Evolutionary conservation across 257 asterid genomes (phyloP).

Genomic region (Verbascum thapsus): DNA sequence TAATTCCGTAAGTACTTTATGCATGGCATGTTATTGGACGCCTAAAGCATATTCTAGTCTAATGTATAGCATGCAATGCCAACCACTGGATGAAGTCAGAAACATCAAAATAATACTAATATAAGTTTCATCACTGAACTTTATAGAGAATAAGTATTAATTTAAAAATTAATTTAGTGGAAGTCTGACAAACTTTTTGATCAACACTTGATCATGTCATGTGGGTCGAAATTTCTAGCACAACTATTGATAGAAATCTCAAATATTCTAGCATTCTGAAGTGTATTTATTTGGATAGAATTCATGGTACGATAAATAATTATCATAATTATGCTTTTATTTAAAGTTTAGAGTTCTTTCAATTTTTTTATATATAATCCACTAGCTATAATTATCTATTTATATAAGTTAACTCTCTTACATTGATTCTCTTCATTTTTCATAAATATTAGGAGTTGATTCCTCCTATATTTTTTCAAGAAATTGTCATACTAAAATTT

Average conservation of each 20-base stretch:
- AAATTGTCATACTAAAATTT: no score
- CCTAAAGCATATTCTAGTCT: constrained; percentile 24
- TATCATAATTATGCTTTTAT: no score
- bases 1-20: background rate
- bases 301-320: no score
- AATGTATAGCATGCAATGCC: constrained; percentile 19
- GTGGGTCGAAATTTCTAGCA: constrained; percentile 22
- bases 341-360: no score
- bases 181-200: constrained; percentile 26
- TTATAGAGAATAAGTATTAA: background rate
- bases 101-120: background rate
- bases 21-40: constrained; percentile 26
- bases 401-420: no score
- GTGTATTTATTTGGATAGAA: background rate
- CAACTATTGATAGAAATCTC: background rate
- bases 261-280: no score
- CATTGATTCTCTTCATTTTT: no score
- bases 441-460: no score
- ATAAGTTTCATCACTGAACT: background rate
- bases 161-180: constrained; percentile 17
- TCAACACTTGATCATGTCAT: constrained; percentile 23
- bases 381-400: no score
- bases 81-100: constrained; percentile 16
- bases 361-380: no score
- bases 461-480: no score